Evolutionary conservation across 345 rosid genomes (phyloP).

Genomic region (Capsella bursapastoris): DNA sequence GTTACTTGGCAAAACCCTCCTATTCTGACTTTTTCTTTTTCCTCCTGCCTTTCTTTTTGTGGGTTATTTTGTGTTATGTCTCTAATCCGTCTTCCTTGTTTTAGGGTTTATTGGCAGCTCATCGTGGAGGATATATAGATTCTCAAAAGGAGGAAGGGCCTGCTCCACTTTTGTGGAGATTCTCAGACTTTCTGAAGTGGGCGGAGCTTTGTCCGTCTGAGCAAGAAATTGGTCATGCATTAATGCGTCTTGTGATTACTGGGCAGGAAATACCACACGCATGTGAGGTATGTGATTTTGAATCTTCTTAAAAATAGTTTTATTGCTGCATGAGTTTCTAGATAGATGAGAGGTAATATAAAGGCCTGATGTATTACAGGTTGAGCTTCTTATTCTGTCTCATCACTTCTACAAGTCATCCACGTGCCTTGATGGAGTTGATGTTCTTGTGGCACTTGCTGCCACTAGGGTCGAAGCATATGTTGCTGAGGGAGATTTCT

Average conservation of each 20-base stretch:
- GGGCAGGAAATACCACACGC: constrained; percentile 98
- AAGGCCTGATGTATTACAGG: constrained; percentile 54
- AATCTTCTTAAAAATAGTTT: constrained; percentile 17
- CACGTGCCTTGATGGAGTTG: constrained; percentile 98
- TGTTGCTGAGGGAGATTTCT: constrained; percentile 91
- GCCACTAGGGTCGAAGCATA: constrained; percentile 96
- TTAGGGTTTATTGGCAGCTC: constrained; percentile 96
- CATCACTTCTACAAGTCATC: constrained; percentile 99
- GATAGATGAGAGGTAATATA: constrained; percentile 16
- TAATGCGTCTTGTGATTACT: constrained; percentile 98
- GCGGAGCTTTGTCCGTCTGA: constrained; percentile 98
- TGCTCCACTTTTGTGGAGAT: constrained; percentile 95
- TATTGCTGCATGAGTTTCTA: constrained; percentile 3
- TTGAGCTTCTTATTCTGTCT: constrained; percentile 93
- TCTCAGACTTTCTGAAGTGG: constrained; percentile 96
- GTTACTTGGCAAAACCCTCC: constrained; percentile 16
- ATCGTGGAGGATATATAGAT: constrained; percentile 98
- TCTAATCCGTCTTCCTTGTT: constrained; percentile 37
- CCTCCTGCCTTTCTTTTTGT: constrained; percentile 13
- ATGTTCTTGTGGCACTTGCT: constrained; percentile 97
- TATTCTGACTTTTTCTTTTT: constrained; percentile 5
- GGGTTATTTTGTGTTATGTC: constrained; percentile 12
- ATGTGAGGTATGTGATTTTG: constrained; percentile 72
- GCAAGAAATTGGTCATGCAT: constrained; percentile 95
- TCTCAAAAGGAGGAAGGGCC: constrained; percentile 98